Percentiles rank a stretch among this genome's conserved stretches.
Conservation (phyloP, 345 rosid species). For the Eucalyptus paniculata region DNA sequence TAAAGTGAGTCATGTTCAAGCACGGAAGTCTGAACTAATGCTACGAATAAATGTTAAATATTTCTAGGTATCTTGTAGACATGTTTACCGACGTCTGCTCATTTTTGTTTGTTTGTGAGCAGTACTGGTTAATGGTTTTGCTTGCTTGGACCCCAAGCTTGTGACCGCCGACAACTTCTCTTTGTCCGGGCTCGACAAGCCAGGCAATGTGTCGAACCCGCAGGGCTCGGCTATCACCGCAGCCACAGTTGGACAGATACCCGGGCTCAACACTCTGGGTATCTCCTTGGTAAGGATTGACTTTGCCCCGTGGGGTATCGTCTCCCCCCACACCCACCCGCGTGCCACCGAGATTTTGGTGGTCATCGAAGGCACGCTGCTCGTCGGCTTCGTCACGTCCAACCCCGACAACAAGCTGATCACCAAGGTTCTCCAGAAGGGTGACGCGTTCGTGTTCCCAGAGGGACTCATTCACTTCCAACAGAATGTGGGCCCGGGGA, state of each 20-base stretch:
- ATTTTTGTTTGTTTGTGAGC: background rate
- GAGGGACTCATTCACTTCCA: constrained; percentile 12
- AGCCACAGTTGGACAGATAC: background rate
- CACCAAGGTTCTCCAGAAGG: constrained; percentile 5
- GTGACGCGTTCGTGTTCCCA: constrained; percentile 7
- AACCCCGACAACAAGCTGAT: constrained; percentile 8
- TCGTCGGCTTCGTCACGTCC: constrained; percentile 10
- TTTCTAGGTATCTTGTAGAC: background rate
- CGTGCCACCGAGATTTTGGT: constrained; percentile 5
- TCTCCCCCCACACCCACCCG: constrained; percentile 5
- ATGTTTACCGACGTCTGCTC: background rate
- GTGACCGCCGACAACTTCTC: background rate
- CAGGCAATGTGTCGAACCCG: background rate
- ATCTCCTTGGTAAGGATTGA: constrained; percentile 4
- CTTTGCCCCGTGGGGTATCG: background rate
- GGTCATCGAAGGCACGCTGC: constrained; percentile 2
- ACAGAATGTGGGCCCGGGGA: background rate
- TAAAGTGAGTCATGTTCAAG: background rate
- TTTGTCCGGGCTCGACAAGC: background rate
- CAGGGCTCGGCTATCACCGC: background rate
- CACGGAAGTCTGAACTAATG: background rate
- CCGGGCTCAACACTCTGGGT: constrained; percentile 12
- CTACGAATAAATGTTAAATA: background rate
- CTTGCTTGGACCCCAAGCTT: background rate
- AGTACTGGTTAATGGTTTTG: constrained; percentile 4